These are phyloP conservation scores for Pichia cactophila DNA, from an alignment of 1,139 yeast species.

Conservation along the genomic window DNA sequence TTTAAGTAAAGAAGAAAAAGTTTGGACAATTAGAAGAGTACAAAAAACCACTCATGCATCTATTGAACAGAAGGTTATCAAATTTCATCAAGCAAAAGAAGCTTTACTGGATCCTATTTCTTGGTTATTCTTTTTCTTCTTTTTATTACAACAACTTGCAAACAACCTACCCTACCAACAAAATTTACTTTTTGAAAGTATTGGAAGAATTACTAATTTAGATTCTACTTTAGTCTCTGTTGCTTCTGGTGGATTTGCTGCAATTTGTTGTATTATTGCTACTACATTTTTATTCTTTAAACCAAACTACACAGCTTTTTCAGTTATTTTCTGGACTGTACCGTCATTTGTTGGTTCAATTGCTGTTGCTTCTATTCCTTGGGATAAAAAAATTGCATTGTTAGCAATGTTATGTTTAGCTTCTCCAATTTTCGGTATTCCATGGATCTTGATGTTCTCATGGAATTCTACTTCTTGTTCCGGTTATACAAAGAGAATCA, in stretches of 20 bases:
- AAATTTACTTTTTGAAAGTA: constrained; percentile 31
- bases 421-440: constrained; percentile 34
- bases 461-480: constrained; percentile 32
- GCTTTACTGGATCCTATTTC: constrained; percentile 34
- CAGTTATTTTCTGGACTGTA: constrained; percentile 34
- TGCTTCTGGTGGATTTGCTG: constrained; percentile 23
- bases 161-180: constrained; percentile 39
- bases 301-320: constrained; percentile 29
- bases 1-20: constrained; percentile 30
- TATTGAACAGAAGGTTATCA: constrained; percentile 32
- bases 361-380: constrained; percentile 36
- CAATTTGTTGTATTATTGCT: constrained; percentile 20
- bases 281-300: constrained; percentile 17
- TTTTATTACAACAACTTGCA: constrained; percentile 33
- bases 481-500: constrained; percentile 36
- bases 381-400: constrained; percentile 36
- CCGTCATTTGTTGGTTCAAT: constrained; percentile 41
- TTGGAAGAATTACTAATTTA: constrained; percentile 32
- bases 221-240: constrained; percentile 46
- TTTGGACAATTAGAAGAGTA: constrained; percentile 32
- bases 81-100: constrained; percentile 32
- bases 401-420: constrained; percentile 37
- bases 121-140: constrained; percentile 32
- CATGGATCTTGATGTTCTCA: constrained; percentile 37
- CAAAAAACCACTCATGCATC: constrained; percentile 29